Percentiles rank a stretch among this genome's conserved stretches.
Conservation (phyloP, 164 flowering plant species). For the Chimonanthus salicifolius region DNA sequence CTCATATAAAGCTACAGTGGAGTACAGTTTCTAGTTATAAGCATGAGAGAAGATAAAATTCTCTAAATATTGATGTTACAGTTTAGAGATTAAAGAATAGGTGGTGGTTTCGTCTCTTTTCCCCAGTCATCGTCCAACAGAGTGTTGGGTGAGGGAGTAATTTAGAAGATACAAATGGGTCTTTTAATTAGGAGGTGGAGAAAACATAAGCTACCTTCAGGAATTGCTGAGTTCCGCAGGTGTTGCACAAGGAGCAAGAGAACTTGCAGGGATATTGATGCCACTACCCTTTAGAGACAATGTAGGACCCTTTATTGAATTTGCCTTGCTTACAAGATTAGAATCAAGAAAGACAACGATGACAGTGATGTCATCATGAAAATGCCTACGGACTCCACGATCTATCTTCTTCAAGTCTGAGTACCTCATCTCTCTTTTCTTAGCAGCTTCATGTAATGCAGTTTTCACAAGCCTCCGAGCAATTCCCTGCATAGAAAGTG, state of each 20-base stretch:
- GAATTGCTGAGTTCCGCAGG: slow-evolving; percentile 31
- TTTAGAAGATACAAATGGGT: slow-evolving; percentile 13
- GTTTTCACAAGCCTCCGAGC: slow-evolving; percentile 69
- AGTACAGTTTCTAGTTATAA: slow-evolving; percentile 26
- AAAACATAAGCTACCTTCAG: slow-evolving; percentile 17
- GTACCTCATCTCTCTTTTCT: slow-evolving; percentile 79
- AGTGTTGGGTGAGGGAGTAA: slow-evolving; percentile 13
- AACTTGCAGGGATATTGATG: slow-evolving; percentile 32
- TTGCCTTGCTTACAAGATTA: slow-evolving; percentile 42
- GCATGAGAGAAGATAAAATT: slow-evolving; percentile 1
- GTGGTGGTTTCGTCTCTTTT: slow-evolving; percentile 18
- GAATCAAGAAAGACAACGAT: slow-evolving; percentile 63
- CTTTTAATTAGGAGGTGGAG: slow-evolving; percentile 23
- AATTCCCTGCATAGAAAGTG: slow-evolving; percentile 53
- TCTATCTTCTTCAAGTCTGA: slow-evolving; percentile 73
- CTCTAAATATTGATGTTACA: slow-evolving; percentile 26
- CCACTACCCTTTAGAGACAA: slow-evolving; percentile 58
- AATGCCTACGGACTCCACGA: slow-evolving; percentile 75
- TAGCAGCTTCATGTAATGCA: slow-evolving; percentile 83
- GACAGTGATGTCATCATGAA: slow-evolving; percentile 73
- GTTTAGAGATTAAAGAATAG: slow-evolving; percentile 39
- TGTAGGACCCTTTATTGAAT: slow-evolving; percentile 32
- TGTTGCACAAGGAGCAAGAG: slow-evolving; percentile 49
- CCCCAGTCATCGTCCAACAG: slow-evolving; percentile 22
- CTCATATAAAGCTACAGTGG: slow-evolving; percentile 21